Base-by-base conservation (phyloP, 2,329 filamentous ascomycete genomes). In the Colletotrichum karsti region DNA sequence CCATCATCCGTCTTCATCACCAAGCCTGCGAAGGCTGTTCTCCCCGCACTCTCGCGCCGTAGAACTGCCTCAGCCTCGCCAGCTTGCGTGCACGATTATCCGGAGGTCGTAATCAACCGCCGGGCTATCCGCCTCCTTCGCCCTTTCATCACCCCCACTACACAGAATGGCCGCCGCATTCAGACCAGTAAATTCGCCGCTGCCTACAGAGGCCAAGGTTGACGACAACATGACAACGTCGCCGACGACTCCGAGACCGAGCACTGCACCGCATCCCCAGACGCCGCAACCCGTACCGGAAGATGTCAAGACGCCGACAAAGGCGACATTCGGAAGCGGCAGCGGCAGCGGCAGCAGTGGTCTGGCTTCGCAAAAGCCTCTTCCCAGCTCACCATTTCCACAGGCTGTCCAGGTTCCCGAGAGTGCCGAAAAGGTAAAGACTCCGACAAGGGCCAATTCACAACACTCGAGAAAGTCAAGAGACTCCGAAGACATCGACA, bases 401-500 rank as follows among this genome's bases (percentile, higher is more conserved):
- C 83, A 84, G 69, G 83, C 81, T 42, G 81, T 85, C 4, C 83
- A 83, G 73, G 79, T 84, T 24, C 83, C 82, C 69, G 82, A 84
- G 28, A 75, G 82, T 72, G 77, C 85, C 74, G 72, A 84, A 72
- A 78, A 78, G 59, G 76, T 79, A 44, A 77, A 82, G 50, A 75
- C 79, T 12, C 77, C 84, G 30, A 84, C 83, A 71, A 81, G 87
- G 68, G 87, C 86, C 61, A 84, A 88, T 70, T 91, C 91, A 20
- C 87, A 91, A 70, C 83, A 84, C 61, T 89, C 91, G 9, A 83
- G 82, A 69, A 87, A 87, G 70, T 90, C 90, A n/a, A 79, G 83
- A 61, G 86, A 87, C 39, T 89, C 89, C 3, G 86, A 90, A 67
- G 93, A 97, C 73, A 85, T 93, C 24, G 91, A 93, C 67, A 93